phyloP scores from a whole-genome alignment of 495 filamentous ascomycete species.

The Aspergillus panamensis region DNA sequence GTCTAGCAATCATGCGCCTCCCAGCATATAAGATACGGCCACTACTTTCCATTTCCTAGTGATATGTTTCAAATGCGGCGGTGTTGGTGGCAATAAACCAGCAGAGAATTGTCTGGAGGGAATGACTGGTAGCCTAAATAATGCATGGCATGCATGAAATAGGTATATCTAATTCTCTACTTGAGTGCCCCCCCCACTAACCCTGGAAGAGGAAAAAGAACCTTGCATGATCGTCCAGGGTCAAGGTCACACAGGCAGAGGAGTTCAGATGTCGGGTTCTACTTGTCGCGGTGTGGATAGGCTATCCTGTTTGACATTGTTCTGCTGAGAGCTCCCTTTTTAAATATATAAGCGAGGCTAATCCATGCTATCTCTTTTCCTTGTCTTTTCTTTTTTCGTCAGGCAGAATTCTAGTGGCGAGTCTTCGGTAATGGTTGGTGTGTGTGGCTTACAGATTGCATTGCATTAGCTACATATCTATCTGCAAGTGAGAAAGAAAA shows the following conservation, averaged over 20 bases:
- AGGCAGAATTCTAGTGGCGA: background rate
- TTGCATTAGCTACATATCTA: slow-evolving; percentile 19
- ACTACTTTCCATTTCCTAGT: background rate
- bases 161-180: too few relatives aligned
- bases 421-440: background rate
- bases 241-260: background rate
- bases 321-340: background rate
- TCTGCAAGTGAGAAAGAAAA: slow-evolving; percentile 11
- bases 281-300: background rate
- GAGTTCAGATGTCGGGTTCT: background rate
- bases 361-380: background rate
- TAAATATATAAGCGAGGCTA: background rate
- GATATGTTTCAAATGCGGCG: background rate
- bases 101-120: background rate
- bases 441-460: slow-evolving; percentile 15
- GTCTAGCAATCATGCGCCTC: background rate
- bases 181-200: background rate
- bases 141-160: background rate
- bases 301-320: too few relatives aligned
- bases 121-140: background rate
- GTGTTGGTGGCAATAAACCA: background rate
- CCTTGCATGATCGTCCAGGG: background rate
- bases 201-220: background rate
- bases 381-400: background rate
- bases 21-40: background rate